Evolutionary conservation across 371 early-diverging fungal genomes (phyloP), one percentile per base, ranked within the genome.

Genomic region (Mucor irregularis): DNA sequence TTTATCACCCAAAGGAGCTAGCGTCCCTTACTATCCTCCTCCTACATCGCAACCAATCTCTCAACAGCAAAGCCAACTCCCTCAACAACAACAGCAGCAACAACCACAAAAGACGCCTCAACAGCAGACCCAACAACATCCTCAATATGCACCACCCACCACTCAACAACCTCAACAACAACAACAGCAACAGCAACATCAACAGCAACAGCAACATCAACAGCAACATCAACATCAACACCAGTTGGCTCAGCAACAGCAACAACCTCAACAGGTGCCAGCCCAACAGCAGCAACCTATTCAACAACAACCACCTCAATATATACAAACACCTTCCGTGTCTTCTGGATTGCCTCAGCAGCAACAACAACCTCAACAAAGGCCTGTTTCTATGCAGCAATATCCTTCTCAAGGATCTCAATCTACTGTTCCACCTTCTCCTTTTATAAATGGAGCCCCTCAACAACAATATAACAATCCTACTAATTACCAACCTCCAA

Each of bases 11-110:
- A 38, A 40, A 24, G 16, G 10, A 13, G 6, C 39, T 11, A 39
- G 9, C 30, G 19, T 39, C 6, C 52, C 63, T 2, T 53, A 47
- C 22, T 62, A 52, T 49, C 63, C 57, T 9, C 57, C 62, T 40
- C 53, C 58, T 24, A 22, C 25, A 25, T 16, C 16, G 21, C 30
- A 31, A 31, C 33, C 21, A 19, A 19, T 17, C 28, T 3, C 5
- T 17, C 53, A 10, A 24, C 33, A 4, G n/a, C 52, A 21, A 30
- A 28, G 28, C 16, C 44, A 43, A 11, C 53, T 44, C 9, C 46
- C 13, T 13, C 30, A 45, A 45, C 33, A 31, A 9, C 47, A 46
- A 31, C 30, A 47, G 5, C 17, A 14, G 8, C 53, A 53, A 35
- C 31, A 8, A 25, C 54, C 17, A n/a, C 43, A 33, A 24, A 14